Evolutionary conservation across 2,329 filamentous ascomycete species (phyloP), one percentile per base, ranked within the genome.

Genomic region (Penicillium italicum): DNA sequence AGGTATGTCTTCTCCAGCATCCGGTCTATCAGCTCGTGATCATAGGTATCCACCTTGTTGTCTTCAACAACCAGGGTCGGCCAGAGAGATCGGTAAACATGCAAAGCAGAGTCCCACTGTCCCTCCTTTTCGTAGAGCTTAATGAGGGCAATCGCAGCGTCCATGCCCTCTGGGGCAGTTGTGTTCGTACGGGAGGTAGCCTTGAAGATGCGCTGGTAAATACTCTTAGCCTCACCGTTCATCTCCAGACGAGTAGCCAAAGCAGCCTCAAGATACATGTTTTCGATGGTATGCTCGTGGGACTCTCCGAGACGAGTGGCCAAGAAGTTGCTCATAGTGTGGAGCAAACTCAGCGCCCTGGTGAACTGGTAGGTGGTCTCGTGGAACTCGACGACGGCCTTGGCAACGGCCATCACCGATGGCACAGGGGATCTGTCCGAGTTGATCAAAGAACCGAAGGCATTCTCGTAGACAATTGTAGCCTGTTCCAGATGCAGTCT

Each of bases 41-140:
- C 76, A 40, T 78, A 73, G 18, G 62, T 65, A 33, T 72, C 68
- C 53, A 73, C 71, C 55, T 73, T 72, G 16, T 70, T 73, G 20
- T 77, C 72, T 42, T 78, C 74, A 5, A 73, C 70, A 16, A 78
- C 66, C 41, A 79, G 71, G 0, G 74, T 77, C 42, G 77, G 74
- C 80, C 79, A 82, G 9, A 82, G 63, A 16, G 74, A 69, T 2
- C 66, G 69, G 52, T 79, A 80, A 11, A 81, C 70, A 10, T 74
- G 70, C 30, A 79, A 73, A 1, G 80, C 77, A 51, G 78, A 72
- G 6, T 71, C 66, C 77, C 76, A 80, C 51, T 76, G 72, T 57
- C 72, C 64, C 38, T 76, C 71, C 9, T 74, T 67, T 52, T 80
- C 72, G 58, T 80, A 81, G 45, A 80, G 69, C 8, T 68, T 67